phyloP scores from a whole-genome alignment of 805 yeast genomes.

The Sugiyamaella chiloensis region DNA sequence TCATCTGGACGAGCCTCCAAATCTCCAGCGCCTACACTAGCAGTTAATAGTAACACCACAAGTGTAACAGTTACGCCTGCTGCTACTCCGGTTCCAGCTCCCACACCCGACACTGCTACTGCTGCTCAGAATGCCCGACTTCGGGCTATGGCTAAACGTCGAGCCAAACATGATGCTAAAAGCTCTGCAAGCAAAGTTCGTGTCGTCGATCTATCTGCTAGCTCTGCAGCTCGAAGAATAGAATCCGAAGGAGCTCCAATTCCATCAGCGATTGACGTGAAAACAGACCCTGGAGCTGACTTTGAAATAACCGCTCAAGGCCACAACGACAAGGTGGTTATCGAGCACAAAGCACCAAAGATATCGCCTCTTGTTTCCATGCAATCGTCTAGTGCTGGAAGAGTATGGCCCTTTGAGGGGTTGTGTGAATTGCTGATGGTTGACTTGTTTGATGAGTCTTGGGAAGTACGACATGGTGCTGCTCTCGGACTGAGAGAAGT shows the following conservation, averaged over 20 bases:
- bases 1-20: constrained; percentile 8
- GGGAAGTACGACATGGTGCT: constrained; percentile 98
- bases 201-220: constrained; percentile 32
- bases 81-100: constrained; percentile 12
- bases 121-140: constrained; percentile 82
- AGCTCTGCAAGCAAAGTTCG: constrained; percentile 52
- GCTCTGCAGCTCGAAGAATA: constrained; percentile 28
- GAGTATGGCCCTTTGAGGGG: constrained; percentile 94
- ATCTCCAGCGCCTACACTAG: constrained; percentile 13
- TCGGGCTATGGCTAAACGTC: constrained; percentile 63
- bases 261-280: constrained; percentile 27
- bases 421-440: constrained; percentile 75
- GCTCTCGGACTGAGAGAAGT: constrained; percentile 89
- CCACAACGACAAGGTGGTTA: constrained; percentile 76
- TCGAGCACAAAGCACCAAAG: constrained; percentile 68
- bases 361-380: constrained; percentile 66
- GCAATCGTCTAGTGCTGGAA: constrained; percentile 66
- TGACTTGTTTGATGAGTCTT: constrained; percentile 76
- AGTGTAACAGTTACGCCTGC: constrained; percentile 14
- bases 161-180: constrained; percentile 31
- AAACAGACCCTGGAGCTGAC: constrained; percentile 20
- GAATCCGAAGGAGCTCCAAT: constrained; percentile 30
- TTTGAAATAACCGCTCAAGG: constrained; percentile 72
- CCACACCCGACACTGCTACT: constrained; percentile 44
- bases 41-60: constrained; percentile 15